Percentiles rank a stretch among this genome's conserved stretches.
Evolutionary conservation across 768 basidiomycete species (phyloP).

Genomic region (Lentinula boryana): DNA sequence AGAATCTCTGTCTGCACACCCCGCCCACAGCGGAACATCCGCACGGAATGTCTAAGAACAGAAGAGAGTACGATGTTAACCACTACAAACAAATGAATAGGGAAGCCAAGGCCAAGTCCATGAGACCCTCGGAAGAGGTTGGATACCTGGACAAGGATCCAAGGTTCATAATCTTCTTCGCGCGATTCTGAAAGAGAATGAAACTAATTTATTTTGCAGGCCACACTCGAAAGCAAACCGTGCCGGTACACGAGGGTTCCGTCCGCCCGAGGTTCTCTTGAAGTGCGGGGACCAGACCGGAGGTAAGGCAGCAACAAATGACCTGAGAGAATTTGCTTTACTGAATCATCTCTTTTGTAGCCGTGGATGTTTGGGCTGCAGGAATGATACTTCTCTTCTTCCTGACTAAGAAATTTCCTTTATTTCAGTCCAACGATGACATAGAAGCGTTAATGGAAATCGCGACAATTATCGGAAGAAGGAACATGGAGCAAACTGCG

Average conservation of each 20-base stretch:
- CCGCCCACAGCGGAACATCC: slow-evolving; percentile 52
- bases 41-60: slow-evolving; percentile 54
- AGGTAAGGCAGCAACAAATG: slow-evolving; percentile 43
- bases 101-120: slow-evolving; percentile 52
- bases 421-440: slow-evolving; percentile 93
- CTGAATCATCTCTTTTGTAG: slow-evolving; percentile 32
- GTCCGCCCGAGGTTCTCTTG: slow-evolving; percentile 92
- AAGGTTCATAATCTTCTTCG: slow-evolving; percentile 35
- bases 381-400: slow-evolving; percentile 93
- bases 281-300: slow-evolving; percentile 93
- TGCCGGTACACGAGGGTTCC: slow-evolving; percentile 94
- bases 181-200: neutral
- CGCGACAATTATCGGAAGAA: slow-evolving; percentile 76
- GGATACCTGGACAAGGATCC: slow-evolving; percentile 75
- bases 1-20: slow-evolving; percentile 76
- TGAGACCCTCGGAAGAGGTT: slow-evolving; percentile 56
- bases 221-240: slow-evolving; percentile 89
- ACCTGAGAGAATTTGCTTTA: neutral
- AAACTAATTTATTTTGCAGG: slow-evolving; percentile 25
- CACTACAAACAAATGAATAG: slow-evolving; percentile 52
- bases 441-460: slow-evolving; percentile 95
- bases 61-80: slow-evolving; percentile 40
- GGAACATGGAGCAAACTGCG: slow-evolving; percentile 79
- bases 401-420: slow-evolving; percentile 85
- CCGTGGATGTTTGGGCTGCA: slow-evolving; percentile 94